phyloP scores from a whole-genome alignment of 129 eudicot species.

The Flaveria ramosissima region DNA sequence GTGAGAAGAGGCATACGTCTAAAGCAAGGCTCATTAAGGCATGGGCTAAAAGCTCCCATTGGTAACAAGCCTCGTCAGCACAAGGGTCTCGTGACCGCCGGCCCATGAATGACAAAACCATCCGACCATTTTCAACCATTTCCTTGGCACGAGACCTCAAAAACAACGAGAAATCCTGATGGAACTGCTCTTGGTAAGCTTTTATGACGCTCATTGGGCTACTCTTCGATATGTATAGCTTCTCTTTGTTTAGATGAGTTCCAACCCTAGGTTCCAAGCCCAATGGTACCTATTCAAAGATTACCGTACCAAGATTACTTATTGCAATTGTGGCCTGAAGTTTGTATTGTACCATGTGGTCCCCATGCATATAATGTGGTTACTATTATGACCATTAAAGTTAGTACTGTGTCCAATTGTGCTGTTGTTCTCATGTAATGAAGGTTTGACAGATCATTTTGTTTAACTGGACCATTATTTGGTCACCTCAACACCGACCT shows the following conservation, averaged over 20 bases:
- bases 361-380: neutral
- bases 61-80: constrained; percentile 39
- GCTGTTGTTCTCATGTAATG: too few species aligned
- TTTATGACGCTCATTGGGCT: constrained; percentile 44
- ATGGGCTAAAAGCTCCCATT: constrained; percentile 53
- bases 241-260: constrained; percentile 49
- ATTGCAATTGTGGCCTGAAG: neutral
- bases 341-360: neutral
- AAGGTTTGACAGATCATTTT: too few species aligned
- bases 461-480: too few species aligned
- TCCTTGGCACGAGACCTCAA: constrained; percentile 57
- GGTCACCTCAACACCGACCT: too few species aligned
- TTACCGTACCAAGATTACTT: neutral
- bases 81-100: constrained; percentile 40
- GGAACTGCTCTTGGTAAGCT: constrained; percentile 53
- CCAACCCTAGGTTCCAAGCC: constrained; percentile 30
- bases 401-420: too few species aligned
- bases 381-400: neutral
- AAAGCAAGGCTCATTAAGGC: constrained; percentile 52
- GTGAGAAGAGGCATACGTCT: constrained; percentile 35
- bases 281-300: constrained; percentile 51
- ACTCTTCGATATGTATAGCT: constrained; percentile 41
- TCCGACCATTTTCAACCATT: constrained; percentile 46
- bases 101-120: constrained; percentile 61
- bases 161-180: constrained; percentile 50